Base-by-base conservation (phyloP, 352 stramenopile genomes). In the Phytophthora lateralis region DNA sequence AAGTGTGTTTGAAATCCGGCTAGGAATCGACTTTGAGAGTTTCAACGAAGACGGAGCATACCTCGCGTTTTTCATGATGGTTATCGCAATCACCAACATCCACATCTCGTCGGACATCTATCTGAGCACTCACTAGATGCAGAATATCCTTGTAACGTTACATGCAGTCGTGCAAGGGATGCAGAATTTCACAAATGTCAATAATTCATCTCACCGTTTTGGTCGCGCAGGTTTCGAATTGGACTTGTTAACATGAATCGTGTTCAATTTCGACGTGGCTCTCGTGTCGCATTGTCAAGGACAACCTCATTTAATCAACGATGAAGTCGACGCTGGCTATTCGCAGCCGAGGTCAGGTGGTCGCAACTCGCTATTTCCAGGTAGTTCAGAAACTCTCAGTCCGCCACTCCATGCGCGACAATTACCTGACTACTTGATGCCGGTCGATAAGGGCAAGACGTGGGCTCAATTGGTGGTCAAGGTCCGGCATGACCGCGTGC, bases 1-100 rank as follows among this genome's bases (percentile, higher is more conserved):
- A 12, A 46, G 21, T 12, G 18, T 34, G 34, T 18, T 55, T 12
- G 34, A 46, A 26, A 38, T 52, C 29, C 32, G 10, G 14, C 29
- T 34, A 8, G 45, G 45, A 8, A 27, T 52, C 15, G 27, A 52
- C 12, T 52, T 52, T 26, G 51, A 55, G 14, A 51, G 55, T 12
- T 67, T 67, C 47, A 63, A 71, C 26, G 32, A 58, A 17, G 50
- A 71, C 32, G 57, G 50, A 3, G 38, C 44, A 3, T 71, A 63
- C 17, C 60, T 68, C 46, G 39, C 55, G 9, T 49, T 60, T 11
- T 72, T 68, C 47, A 47, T 66, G 35, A 52, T 52, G 20, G 45
- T 52, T 24, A 24, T 24, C 21, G 21, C 21, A 24, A 24, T 34
- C 29, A 34, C 29, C 9, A 37, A 41, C 14, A 41, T 41, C 35